Evolutionary conservation across 306 rosid species (phyloP), one percentile per base, ranked within the genome.

Genomic region (Prosopis cineraria): DNA sequence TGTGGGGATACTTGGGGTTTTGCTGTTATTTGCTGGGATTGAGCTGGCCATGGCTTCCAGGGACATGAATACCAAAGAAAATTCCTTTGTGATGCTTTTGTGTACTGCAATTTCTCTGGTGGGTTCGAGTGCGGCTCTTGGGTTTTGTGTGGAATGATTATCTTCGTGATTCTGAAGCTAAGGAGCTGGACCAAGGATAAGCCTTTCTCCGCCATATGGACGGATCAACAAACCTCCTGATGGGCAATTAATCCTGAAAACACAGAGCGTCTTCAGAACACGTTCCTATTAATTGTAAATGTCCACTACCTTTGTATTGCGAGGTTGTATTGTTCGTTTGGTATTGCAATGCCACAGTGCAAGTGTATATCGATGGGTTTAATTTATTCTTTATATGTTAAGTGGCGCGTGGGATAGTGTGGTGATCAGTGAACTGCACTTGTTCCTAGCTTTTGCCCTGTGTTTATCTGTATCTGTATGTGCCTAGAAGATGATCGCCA

Each of bases 31-130:
- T 56, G 94, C 98, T 4, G 98, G 91, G 60, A 75, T 93, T 64
- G 98, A 93, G 52, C 78, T 93, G 8, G 94, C 96, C 33, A 88
- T 90, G 90, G 85, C 96, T 53, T 81, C 80, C 1, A 89, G 93
- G 78, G 96, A 89, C 68, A 89, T 91, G 93, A 89, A 78, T n/a
- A 83, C 74, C 1, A 86, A 83, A 72, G 88, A 88, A 47, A 90
- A 91, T 60, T 78, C 84, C 6, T 91, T 89, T 76, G 94, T 89
- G 64, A 79, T 85, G 89, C 91, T 91, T 62, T 4, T 88, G 40
- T 80, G 81, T 65, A 85, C 91, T 8, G 86, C 88, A 0, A 93
- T 89, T 74, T 91, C 94, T 0, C 85, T 89, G 2, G 91, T 89
- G 47, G 94, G 94, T 0, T 89, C 97, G 2, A 82, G 92, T 64